Base-by-base conservation (phyloP, 371 early-diverging fungal genomes). In the Mortierella sp. region DNA sequence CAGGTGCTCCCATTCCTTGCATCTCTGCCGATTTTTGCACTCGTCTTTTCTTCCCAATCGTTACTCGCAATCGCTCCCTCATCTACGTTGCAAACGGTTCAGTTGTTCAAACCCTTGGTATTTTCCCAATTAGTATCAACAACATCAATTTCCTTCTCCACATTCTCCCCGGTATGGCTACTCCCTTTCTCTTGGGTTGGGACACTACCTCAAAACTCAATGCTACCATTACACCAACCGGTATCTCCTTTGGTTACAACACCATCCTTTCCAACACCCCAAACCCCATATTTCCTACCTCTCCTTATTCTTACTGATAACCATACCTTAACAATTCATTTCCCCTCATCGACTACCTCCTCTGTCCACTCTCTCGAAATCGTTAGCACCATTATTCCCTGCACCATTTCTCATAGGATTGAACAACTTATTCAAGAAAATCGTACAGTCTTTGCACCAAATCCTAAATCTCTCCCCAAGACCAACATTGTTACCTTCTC, bases 371-470 rank as follows among this genome's bases (percentile, higher is more conserved):
- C 47, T n/a, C 23, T 66, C 13, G 58, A 58, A 10, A n/a, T 6
- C 22, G 65, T 65, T 15, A n/a, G 13, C 19, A 32, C 66, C 59
- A 9, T 66, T 23, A 32, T 49, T 10, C 28, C 66, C 28, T 45
- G 13, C 32, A 42, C 3, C 51, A 26, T 57, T 17, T 10, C n/a
- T 2, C 45, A 57, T 22, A 45, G 49, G 17, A 40, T 67, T 35
- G 28, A 59, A 9, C 59, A 60, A 51, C 23, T 66, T 23, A 29
- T 66, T 45, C 66, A 47, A 12, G 66, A 66, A 47, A 42, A 66
- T 47, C 53, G 47, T 1, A 42, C 42, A 34, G 22, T 66, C 2
- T 45, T 66, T 31, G 66, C 66, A 9, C 5, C 43, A 1, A 66
- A 66, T 19, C 66, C 66, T 32, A 42, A 57, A 45, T 58, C 66